Evolutionary conservation across 139 green algal genomes (phyloP).

Genomic region (Chlorella sp.): DNA sequence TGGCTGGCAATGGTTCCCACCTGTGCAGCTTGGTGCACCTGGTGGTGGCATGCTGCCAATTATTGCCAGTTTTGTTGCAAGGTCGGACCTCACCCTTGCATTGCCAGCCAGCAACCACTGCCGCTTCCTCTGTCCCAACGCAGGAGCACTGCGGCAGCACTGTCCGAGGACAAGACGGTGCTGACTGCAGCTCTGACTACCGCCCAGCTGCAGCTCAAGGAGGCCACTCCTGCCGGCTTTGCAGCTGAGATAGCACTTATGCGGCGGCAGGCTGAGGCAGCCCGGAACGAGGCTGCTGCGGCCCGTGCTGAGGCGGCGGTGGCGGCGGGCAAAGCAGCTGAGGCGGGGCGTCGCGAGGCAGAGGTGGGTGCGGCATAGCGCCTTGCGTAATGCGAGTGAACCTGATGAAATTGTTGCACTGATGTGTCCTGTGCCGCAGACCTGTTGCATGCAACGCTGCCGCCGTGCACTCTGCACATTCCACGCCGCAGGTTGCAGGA

Average conservation of each 20-base stretch:
- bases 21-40: no score
- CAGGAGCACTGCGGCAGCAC: background rate
- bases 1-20: no score
- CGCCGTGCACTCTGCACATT: no score
- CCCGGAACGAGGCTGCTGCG: background rate
- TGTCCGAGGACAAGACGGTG: background rate
- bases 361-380: slow-evolving; percentile 12
- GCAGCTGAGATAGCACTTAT: slow-evolving; percentile 2
- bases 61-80: no score
- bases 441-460: no score
- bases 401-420: no score
- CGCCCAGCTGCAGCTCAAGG: slow-evolving; percentile 32
- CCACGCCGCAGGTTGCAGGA: slow-evolving; percentile 1
- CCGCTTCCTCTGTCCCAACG: background rate
- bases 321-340: background rate
- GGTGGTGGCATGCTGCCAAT: no score
- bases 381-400: no score
- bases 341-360: slow-evolving; percentile 1
- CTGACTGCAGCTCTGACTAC: slow-evolving; percentile 30
- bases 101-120: no score
- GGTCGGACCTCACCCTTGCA: no score
- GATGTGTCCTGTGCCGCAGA: no score
- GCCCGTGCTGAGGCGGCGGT: background rate
- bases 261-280: slow-evolving; percentile 2
- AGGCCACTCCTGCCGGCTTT: slow-evolving; percentile 20